phyloP scores from a whole-genome alignment of 2,329 filamentous ascomycete species.

The Diaporthe velutina region DNA sequence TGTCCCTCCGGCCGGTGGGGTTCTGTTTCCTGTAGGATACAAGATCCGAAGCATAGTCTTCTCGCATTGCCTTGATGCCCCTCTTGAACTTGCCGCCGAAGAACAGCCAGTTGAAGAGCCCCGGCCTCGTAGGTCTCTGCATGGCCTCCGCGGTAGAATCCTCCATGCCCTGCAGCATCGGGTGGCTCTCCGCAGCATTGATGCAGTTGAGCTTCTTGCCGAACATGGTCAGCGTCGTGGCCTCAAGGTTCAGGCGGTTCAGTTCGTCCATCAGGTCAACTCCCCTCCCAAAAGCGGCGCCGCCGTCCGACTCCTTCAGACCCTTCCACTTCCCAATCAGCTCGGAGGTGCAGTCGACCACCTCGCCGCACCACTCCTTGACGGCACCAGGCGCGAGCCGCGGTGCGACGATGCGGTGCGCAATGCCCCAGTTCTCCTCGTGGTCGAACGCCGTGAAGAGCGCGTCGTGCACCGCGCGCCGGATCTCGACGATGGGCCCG shows the following conservation, averaged over 20 bases:
- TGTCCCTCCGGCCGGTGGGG: slow-evolving; percentile 68
- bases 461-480: slow-evolving; percentile 61
- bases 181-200: slow-evolving; percentile 56
- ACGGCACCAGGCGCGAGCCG: slow-evolving; percentile 52
- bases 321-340: slow-evolving; percentile 63
- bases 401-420: slow-evolving; percentile 66
- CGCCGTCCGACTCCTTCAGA: not conserved
- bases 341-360: slow-evolving; percentile 63
- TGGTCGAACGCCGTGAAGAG: slow-evolving; percentile 66
- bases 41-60: slow-evolving; percentile 65
- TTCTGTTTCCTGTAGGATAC: slow-evolving; percentile 67
- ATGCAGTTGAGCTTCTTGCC: slow-evolving; percentile 64
- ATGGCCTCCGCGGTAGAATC: slow-evolving; percentile 68
- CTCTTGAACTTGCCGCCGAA: slow-evolving; percentile 66
- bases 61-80: slow-evolving; percentile 66
- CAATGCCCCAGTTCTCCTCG: slow-evolving; percentile 63
- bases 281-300: not conserved
- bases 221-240: slow-evolving; percentile 63
- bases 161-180: slow-evolving; percentile 67
- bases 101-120: slow-evolving; percentile 65
- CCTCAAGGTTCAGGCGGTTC: slow-evolving; percentile 66
- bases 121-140: slow-evolving; percentile 64
- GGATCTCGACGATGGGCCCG: slow-evolving; percentile 65
- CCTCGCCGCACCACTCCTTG: slow-evolving; percentile 57
- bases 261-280: slow-evolving; percentile 60